A percentile compares a stretch with the other conserved stretches of the same genome.
These are phyloP conservation scores for Sporothrix inflata DNA, from an alignment of 2,329 filamentous ascomycete species.

Conservation along the genomic window DNA sequence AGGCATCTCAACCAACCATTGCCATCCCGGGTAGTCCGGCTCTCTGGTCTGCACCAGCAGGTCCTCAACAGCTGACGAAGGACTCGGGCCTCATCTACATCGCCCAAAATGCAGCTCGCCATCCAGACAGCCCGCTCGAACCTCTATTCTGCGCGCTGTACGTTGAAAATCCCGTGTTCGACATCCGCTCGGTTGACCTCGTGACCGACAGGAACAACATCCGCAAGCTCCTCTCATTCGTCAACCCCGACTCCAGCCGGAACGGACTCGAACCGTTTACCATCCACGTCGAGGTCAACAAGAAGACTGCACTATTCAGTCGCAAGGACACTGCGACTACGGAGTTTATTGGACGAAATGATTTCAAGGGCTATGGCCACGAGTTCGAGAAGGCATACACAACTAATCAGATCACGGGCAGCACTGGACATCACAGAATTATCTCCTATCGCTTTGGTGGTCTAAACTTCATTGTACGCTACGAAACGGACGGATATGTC, in stretches of 20 bases:
- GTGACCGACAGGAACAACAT: constrained; percentile 54
- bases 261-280: constrained; percentile 42
- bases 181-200: constrained; percentile 46
- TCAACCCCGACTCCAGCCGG: constrained; percentile 38
- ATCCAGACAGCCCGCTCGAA: constrained; percentile 49
- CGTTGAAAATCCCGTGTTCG: constrained; percentile 44
- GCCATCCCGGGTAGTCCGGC: not conserved
- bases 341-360: constrained; percentile 39
- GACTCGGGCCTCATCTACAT: constrained; percentile 49
- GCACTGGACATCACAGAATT: constrained; percentile 52
- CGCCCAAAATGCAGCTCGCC: constrained; percentile 50
- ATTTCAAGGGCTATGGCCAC: constrained; percentile 49
- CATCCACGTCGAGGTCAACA: constrained; percentile 46
- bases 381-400: constrained; percentile 52
- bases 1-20: not conserved
- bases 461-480: constrained; percentile 47
- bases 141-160: constrained; percentile 52
- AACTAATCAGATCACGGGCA: constrained; percentile 39
- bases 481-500: constrained; percentile 50
- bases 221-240: constrained; percentile 52
- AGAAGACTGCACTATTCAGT: constrained; percentile 46
- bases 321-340: constrained; percentile 40
- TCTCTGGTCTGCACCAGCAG: not conserved
- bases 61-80: not conserved
- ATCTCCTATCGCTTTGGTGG: constrained; percentile 49